Evolutionary conservation across 78 protist species (phyloP).

Genomic region (Chrysochromulina parva): DNA sequence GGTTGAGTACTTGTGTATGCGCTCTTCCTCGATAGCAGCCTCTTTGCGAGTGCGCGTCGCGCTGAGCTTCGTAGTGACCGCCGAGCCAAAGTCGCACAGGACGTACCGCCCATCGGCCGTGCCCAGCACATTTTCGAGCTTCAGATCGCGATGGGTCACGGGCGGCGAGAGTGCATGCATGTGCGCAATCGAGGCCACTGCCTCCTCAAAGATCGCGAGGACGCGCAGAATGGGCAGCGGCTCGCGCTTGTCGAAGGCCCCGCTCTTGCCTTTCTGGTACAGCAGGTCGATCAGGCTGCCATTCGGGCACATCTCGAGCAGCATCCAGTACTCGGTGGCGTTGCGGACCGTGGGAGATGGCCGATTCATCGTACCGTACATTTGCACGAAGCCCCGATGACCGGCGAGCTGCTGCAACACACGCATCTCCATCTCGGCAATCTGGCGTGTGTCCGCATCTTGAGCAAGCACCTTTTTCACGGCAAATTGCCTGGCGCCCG

Average conservation of each 20-base stretch:
- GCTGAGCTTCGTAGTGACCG: background rate
- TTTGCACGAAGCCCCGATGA: background rate
- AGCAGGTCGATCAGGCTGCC: background rate
- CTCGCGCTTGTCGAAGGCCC: no score
- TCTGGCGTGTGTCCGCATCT: background rate
- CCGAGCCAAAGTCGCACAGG: slow-evolving; percentile 54
- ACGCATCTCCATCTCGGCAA: background rate
- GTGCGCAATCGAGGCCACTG: background rate
- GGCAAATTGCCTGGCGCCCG: background rate
- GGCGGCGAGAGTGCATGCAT: slow-evolving; percentile 40
- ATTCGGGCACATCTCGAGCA: background rate
- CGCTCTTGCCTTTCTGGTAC: no score
- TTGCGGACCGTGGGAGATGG: no score
- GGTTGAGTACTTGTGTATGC: background rate
- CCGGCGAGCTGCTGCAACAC: background rate
- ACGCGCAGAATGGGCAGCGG: no score
- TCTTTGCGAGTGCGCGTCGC: background rate
- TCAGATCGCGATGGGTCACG: slow-evolving; percentile 41
- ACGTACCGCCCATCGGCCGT: background rate
- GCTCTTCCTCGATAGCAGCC: background rate
- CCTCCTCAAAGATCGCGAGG: no score
- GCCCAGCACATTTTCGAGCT: slow-evolving; percentile 31
- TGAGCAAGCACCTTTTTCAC: background rate
- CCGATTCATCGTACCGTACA: background rate
- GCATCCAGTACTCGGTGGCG: background rate